Evolutionary conservation across 805 yeast species (phyloP), one percentile per base, ranked within the genome.

Genomic region (Lipomyces spencermartinsiae): DNA sequence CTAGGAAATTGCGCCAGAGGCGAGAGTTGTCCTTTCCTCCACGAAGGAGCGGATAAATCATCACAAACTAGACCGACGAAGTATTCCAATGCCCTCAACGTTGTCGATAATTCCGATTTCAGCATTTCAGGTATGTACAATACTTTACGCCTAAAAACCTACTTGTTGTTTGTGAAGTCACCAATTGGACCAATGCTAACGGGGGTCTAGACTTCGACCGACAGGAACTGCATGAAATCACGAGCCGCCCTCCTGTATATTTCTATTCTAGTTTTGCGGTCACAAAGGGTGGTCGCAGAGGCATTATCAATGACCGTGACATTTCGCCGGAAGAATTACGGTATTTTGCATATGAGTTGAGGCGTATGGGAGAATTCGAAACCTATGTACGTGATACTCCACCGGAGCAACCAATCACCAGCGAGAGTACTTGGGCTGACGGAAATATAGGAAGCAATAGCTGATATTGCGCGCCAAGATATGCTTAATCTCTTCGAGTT

Each of bases 311-410:
- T n/a, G 51, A 53, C 19, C 65, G 70, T 12, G 70, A 67, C 35
- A 57, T 64, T 14, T 64, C 70, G 5, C 66, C 63, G 16, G 70
- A 67, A 49, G 68, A 67, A 35, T 39, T 67, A 19, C 65, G 68
- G 22, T 33, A 31, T 14, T 37, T 19, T 25, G 61, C 46, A 55
- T 67, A 64, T 62, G 56, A 33, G 25, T 62, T 62, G n/a, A 56
- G 33, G 35, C 60, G 58, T 12, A 31, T 9, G 31, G 58, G 61
- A 12, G 39, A 60, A 25, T 16, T 22, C 16, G 46, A 43, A 51
- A n/a, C 55, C 29, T 66, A 62, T 53, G 69, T 65, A 59, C 10
- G 66, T 34, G 7, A n/a, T 2, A 5, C 56, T 5, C 58, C 19
- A 9, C 39, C 1, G 4, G 6, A 19, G n/a, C 19, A 8, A 25